Percentiles rank a stretch among this genome's conserved stretches.
Conservation (phyloP, 1,284 basidiomycete species). For the Thecaphora thlaspeos region DNA sequence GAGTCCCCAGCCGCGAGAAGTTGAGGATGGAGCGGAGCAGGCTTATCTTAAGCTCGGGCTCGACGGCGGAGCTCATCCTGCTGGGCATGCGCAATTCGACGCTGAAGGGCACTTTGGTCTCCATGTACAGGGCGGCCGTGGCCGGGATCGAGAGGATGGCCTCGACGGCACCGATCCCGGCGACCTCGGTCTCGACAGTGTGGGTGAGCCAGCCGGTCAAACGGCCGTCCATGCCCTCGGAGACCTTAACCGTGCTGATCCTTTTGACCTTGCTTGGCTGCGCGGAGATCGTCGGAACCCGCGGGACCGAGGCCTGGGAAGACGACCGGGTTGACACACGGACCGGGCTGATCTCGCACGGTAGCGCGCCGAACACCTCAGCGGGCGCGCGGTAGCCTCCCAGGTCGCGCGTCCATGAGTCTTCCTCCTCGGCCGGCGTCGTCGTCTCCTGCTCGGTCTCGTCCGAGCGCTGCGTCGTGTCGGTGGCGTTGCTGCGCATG, state of each 20-base stretch:
- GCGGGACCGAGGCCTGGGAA: not conserved
- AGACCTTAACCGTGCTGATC: slow-evolving; percentile 38
- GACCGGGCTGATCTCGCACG: slow-evolving; percentile 8
- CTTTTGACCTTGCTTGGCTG: not conserved
- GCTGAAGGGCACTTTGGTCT: slow-evolving; percentile 37
- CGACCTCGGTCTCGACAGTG: slow-evolving; percentile 21
- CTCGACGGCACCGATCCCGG: slow-evolving; percentile 9
- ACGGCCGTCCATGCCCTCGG: slow-evolving; percentile 34
- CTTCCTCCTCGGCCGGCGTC: slow-evolving; percentile 33
- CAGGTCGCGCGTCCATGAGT: slow-evolving; percentile 29
- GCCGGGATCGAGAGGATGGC: slow-evolving; percentile 35
- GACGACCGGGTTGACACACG: slow-evolving; percentile 5
- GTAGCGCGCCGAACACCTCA: slow-evolving; percentile 33
- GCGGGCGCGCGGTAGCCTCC: slow-evolving; percentile 27
- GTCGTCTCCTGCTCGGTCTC: too few relatives aligned
- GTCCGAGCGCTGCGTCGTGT: not conserved
- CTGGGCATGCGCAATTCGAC: slow-evolving; percentile 30
- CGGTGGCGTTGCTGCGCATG: not conserved
- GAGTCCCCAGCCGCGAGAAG: slow-evolving; percentile 34
- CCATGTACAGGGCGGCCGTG: slow-evolving; percentile 38
- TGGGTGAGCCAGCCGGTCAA: slow-evolving; percentile 39
- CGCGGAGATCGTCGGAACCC: not conserved
- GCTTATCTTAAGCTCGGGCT: slow-evolving; percentile 20
- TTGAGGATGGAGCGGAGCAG: slow-evolving; percentile 35
- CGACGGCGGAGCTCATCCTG: slow-evolving; percentile 11